Evolutionary conservation across 257 asterid genomes (phyloP), one percentile per base, ranked within the genome.

Genomic region (Plantago major): DNA sequence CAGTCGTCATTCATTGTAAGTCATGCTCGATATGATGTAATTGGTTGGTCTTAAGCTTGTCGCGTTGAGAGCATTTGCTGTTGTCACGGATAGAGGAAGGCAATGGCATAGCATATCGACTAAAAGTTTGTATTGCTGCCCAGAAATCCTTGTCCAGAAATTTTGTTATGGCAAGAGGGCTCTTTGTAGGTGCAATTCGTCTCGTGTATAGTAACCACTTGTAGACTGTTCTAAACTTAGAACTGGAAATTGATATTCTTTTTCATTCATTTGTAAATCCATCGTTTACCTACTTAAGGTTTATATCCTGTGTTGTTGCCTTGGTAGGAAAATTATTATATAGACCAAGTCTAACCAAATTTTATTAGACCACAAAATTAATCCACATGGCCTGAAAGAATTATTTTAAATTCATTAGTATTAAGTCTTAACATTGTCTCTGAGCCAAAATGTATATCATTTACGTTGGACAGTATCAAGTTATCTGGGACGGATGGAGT

Each of bases 1-100:
- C 51, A 71, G 72, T 60, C 96, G 95, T 14, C 88, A 84, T 76
- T 86, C 95, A 40, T 63, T 88, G 92, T 91, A 66, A 84, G 67
- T 7, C 52, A 42, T 37, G 9, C 30, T 51, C 8, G 1, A 28
- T 46, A 33, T 46, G 33, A 40, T 16, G 9, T 19, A 57, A 30
- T 60, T 37, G 37, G 18, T 43, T 10, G 40, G 45, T 38, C 53
- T 63, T 55, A 16, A 44, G 37, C 66, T 60, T 40, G 44, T 44
- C n/a, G 48, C 7, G 17, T 55, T 63, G 62, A 67, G 65, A 65
- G 63, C 55, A 37, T 18, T 45, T 43, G 48, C 38, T 52, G 16
- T 43, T 58, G 57, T 16, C 28, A 11, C 11, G 46, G 47, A 44
- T 42, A 16, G 46, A 37, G 73, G 67, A 67, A 28, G 64, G 47